Evolutionary conservation across 768 basidiomycete genomes (phyloP), one percentile per base, ranked within the genome.

Genomic region (Aureoboletus auriporus): DNA sequence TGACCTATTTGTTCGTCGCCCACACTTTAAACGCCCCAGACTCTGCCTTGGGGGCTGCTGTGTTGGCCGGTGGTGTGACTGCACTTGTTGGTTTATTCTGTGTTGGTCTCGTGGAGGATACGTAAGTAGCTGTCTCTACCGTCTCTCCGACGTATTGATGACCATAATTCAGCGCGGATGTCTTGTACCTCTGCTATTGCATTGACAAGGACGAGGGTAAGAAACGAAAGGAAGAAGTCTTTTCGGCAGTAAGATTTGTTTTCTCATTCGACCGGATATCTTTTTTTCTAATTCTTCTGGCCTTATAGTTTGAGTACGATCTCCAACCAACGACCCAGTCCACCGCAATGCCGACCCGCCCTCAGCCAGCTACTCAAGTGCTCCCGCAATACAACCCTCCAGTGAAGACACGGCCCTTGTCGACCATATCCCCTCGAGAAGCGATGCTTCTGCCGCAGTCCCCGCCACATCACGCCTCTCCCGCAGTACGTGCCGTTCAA

Each of bases 1-100:
- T 79, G 33, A 88, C 91, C 5, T 96, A 95, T 65, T 67, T 97
- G 16, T 89, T 94, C 56, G 88, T 92, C n/a, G 86, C 90, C 2
- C 89, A 91, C 66, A 84, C 86, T 0, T 68, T 92, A 17, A 63
- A 66, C 14, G 80, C 83, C 23, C 89, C 90, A 0, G 65, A 82
- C 39, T 77, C 86, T 57, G 89, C 91, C 0, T 72, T 93, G 8
- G 75, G 83, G 11, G 86, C 88, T 17, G 82, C 87, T 1, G 55
- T 94, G 13, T 71, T 94, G 4, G 86, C 86, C 20, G 92, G 85
- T 4, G 82, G 79, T 9, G 81, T 90, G 14, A 89, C 89, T 0
- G 88, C 86, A 6, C 71, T 93, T 17, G 89, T 92, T 29, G 86
- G 89, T 1, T 61, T 87, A 63, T 93, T 92, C 57, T 91, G 88